Percentiles rank a stretch among this genome's conserved stretches.
phyloP scores from a whole-genome alignment of 768 basidiomycete species.

The Cubamyces sp. region DNA sequence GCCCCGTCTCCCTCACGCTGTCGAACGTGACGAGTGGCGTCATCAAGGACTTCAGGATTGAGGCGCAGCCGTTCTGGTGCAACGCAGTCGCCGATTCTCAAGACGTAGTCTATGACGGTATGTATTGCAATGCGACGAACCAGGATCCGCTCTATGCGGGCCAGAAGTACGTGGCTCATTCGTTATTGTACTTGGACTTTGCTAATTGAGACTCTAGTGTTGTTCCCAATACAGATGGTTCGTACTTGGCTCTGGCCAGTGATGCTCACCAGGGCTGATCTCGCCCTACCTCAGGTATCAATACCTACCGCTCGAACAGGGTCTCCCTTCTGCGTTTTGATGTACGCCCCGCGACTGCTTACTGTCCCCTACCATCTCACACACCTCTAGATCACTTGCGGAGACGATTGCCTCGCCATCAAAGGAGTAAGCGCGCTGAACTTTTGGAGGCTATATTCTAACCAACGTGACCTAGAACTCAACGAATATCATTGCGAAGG shows the following conservation, averaged over 20 bases:
- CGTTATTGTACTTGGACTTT: slow-evolving; percentile 19
- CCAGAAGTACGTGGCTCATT: slow-evolving; percentile 44
- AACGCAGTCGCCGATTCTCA: slow-evolving; percentile 56
- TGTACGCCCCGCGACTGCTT: slow-evolving; percentile 24
- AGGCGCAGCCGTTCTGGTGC: slow-evolving; percentile 64
- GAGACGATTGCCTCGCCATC: slow-evolving; percentile 66
- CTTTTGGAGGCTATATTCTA: not conserved
- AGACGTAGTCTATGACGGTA: slow-evolving; percentile 57
- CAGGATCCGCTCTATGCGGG: slow-evolving; percentile 52
- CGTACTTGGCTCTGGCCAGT: not conserved
- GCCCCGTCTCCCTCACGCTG: slow-evolving; percentile 59
- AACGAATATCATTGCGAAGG: slow-evolving; percentile 51
- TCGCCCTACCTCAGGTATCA: slow-evolving; percentile 44
- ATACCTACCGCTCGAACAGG: slow-evolving; percentile 56
- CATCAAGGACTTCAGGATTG: slow-evolving; percentile 54
- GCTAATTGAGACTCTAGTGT: slow-evolving; percentile 37
- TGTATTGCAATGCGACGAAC: slow-evolving; percentile 63
- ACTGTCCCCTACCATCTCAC: not conserved
- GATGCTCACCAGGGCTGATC: not conserved
- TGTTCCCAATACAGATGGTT: slow-evolving; percentile 65
- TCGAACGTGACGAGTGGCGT: slow-evolving; percentile 47
- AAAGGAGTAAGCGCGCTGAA: slow-evolving; percentile 50
- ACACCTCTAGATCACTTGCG: slow-evolving; percentile 47
- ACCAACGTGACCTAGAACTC: slow-evolving; percentile 46
- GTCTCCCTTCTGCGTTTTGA: slow-evolving; percentile 60